Evolutionary conservation across 1,284 basidiomycete genomes (phyloP), one percentile per base, ranked within the genome.

Genomic region (Apiotrichum veenhuisii): DNA sequence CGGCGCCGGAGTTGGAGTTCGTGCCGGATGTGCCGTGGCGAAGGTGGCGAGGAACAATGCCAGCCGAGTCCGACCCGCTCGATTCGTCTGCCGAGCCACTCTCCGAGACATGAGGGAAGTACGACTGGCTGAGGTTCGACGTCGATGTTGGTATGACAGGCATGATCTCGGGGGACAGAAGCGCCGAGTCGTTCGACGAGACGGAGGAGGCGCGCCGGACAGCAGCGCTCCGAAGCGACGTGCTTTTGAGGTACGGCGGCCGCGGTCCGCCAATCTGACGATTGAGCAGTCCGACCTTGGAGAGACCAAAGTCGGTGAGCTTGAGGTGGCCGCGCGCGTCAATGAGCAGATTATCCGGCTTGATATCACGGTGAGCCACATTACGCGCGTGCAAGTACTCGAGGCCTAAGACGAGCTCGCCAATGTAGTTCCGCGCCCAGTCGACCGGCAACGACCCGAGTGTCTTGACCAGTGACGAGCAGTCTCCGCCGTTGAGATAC

Each of bases 281-380:
- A 51, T 95, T 94, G 20, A 99, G 82, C 30, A 99, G 81, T 85
- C 96, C 96, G 66, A 98, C 97, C 70, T 93, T 86, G 62, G 93
- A 97, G 25, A 99, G 80, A 57, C 96, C 96, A 76, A 98, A 99
- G 77, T 99, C 96, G 23, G 95, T 98, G 34, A 98, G 83, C 77
- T 98, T 98, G 64, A 98, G 81, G 72, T 98, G 95, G 12, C 95
- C 95, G 65, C 92, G 88, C 50, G 91, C 85, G 76, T 98, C 94
- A 67, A 98, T 98, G 38, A 98, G 87, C 45, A 98, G 78, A 73
- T 98, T 98, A 78, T 98, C 95, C 14, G 95, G 95, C 75, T 99
- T 99, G 67, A 99, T 80, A 74, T 99, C 96, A 80, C 94, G 92
- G 83, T 99, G 96, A 57, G 98, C 92, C 58, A 99, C 87, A 26